Percentiles rank a stretch among this genome's conserved stretches.
Evolutionary conservation across 305 asterid genomes (phyloP).

Genomic region (Coffea humblotiana): DNA sequence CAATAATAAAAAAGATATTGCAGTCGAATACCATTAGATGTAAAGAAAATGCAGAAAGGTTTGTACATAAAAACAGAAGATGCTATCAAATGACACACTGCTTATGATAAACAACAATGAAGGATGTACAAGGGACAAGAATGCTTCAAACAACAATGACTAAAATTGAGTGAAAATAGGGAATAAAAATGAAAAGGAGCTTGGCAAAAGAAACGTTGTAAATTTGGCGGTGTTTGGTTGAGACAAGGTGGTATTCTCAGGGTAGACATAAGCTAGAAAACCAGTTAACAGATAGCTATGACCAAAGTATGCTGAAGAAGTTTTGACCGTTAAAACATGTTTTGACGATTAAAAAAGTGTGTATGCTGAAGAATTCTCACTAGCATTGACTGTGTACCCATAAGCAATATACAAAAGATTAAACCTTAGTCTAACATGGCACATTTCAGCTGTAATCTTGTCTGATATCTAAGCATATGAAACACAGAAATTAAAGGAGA

Average conservation of each 20-base stretch:
- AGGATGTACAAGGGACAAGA: neutral
- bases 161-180: neutral
- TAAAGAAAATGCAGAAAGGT: neutral
- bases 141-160: neutral
- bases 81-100: constrained; percentile 1
- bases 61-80: neutral
- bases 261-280: neutral
- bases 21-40: neutral
- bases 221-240: neutral
- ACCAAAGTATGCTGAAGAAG: neutral
- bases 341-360: no score
- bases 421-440: neutral
- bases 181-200: neutral
- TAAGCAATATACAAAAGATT: neutral
- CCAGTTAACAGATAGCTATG: neutral
- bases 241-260: neutral
- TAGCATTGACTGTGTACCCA: neutral
- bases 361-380: neutral
- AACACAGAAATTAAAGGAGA: neutral
- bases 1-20: neutral
- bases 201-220: neutral
- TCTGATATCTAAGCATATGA: neutral
- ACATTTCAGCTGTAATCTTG: neutral
- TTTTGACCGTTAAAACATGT: no score
- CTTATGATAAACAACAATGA: neutral